Conservation (phyloP, 2,329 filamentous ascomycete species). For the Paecilomyces sp. region DNA sequence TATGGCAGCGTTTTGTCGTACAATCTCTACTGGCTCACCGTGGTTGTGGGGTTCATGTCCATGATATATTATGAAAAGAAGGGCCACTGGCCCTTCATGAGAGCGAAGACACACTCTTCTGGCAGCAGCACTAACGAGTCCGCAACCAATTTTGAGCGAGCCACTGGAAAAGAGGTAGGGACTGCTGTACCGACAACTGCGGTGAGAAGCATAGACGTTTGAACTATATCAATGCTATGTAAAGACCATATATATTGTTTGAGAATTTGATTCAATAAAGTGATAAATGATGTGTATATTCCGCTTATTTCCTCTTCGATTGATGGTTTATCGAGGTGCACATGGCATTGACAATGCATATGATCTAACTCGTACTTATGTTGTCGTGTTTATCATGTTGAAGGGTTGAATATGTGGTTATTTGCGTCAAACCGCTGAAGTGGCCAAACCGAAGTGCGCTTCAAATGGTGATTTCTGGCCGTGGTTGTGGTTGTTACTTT, state of each 20-base stretch:
- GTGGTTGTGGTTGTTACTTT: no score
- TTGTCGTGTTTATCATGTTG: background rate
- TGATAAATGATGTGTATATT: background rate
- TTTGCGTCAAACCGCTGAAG: background rate
- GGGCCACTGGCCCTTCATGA: slow-evolving; percentile 10
- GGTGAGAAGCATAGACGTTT: background rate
- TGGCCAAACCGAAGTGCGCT: background rate
- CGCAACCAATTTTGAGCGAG: background rate
- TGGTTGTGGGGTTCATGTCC: slow-evolving; percentile 57
- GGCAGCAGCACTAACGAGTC: background rate
- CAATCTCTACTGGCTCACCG: slow-evolving; percentile 75
- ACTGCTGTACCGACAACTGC: background rate
- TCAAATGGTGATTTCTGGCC: background rate
- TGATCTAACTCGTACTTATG: background rate
- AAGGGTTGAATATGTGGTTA: background rate
- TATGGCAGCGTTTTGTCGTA: slow-evolving; percentile 83
- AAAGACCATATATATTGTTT: background rate
- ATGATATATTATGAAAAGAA: slow-evolving; percentile 35
- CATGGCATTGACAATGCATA: background rate
- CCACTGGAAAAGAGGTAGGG: background rate
- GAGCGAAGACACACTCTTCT: background rate
- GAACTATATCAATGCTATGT: background rate
- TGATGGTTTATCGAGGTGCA: background rate
- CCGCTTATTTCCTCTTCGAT: background rate
- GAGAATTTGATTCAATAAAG: background rate